Conservation (phyloP, 140 eudicot species). For the Cichorium intybus region DNA sequence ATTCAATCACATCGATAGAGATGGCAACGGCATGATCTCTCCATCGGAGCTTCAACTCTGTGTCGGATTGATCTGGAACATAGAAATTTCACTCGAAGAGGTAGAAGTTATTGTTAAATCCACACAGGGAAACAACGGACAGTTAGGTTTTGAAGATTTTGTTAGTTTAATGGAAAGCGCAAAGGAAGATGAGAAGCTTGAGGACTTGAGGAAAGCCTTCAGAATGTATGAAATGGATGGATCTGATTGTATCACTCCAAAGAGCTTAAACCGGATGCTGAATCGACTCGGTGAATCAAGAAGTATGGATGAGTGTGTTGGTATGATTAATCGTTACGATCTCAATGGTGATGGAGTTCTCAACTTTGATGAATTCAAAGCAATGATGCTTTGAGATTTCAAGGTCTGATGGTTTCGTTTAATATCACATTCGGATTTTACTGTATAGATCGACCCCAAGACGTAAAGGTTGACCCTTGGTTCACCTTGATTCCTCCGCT, state of each 20-base stretch:
- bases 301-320: slow-evolving; percentile 35
- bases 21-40: slow-evolving; percentile 39
- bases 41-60: slow-evolving; percentile 27
- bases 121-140: slow-evolving; percentile 18
- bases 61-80: slow-evolving; percentile 15
- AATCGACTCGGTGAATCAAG: slow-evolving; percentile 44
- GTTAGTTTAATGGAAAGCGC: slow-evolving; percentile 35
- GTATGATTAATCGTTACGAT: slow-evolving; percentile 40
- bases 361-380: slow-evolving; percentile 45
- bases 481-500: too few species aligned
- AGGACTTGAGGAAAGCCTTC: slow-evolving; percentile 40
- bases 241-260: slow-evolving; percentile 36
- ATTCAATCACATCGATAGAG: slow-evolving; percentile 41
- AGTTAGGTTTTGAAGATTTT: slow-evolving; percentile 41
- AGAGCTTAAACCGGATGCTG: slow-evolving; percentile 51
- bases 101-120: slow-evolving; percentile 24
- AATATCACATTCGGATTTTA: too few species aligned
- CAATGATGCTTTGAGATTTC: slow-evolving; percentile 38
- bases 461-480: too few species aligned
- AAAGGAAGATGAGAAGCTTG: slow-evolving; percentile 36
- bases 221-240: slow-evolving; percentile 45
- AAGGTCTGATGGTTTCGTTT: too few species aligned
- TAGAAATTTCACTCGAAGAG: slow-evolving; percentile 28
- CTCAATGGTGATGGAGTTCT: slow-evolving; percentile 53
- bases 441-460: too few species aligned